Evolutionary conservation across 495 filamentous ascomycete genomes (phyloP), one percentile per base, ranked within the genome.

Genomic region (Thermothielavioides terrestris): DNA sequence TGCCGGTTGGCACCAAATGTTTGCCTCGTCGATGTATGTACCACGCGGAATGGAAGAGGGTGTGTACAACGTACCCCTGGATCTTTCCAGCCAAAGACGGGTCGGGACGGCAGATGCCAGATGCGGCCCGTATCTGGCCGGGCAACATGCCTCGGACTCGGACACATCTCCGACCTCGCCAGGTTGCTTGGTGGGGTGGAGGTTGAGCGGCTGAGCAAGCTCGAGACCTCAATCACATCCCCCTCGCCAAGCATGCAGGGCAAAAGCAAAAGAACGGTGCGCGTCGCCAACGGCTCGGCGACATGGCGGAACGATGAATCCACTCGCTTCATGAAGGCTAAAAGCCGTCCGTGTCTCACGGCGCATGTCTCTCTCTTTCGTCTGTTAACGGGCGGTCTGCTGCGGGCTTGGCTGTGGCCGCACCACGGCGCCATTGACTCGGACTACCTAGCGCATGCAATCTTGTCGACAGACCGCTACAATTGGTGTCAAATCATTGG

Each of bases 381-480:
- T n/a, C n/a, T n/a, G n/a, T n/a, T n/a, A n/a, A 35, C 43, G 14
- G 43, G 30, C 36, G 18, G 31, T 14, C 10, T 34, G 31, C 31
- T 9, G 10, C 11, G 11, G 22, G 22, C 32, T 10, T 46, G 31
- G 14, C 43, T 37, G 44, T 20, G 28, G 43, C 43, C 32, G 43
- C 4, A 36, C 15, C 31, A 20, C 22, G 25, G 12, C 36, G 35
- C 47, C 20, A 15, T n/a, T n/a, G n/a, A n/a, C n/a, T n/a, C n/a
- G 30, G 15, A 32, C 9, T 34, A 6, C 18, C 55, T 49, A 52
- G 40, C 18, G 48, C 40, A 50, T 55, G 48, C 49, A 55, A 46
- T 44, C 40, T 49, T 41, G 14, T 41, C 41, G 48, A 34, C 42
- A 45, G 41, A 47, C 40, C 49, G 51, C 52, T 54, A 43, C 35